These are phyloP conservation scores for Scolecobasidium constrictum DNA, from an alignment of 2,329 filamentous ascomycete species.

Conservation along the genomic window DNA sequence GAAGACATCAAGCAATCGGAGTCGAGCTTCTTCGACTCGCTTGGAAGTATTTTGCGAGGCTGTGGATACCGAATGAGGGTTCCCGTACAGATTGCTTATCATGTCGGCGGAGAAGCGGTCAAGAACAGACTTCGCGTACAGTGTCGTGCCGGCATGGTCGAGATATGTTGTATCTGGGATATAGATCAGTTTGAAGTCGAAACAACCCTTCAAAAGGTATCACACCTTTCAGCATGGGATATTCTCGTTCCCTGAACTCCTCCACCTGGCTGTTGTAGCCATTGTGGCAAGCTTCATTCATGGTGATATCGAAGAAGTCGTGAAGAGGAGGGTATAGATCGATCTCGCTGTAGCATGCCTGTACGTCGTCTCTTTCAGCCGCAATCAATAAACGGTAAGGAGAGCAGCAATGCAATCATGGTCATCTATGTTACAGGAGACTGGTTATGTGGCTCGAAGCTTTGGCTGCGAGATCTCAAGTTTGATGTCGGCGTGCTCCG, in stretches of 20 bases:
- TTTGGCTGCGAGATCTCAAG: too few relatives aligned
- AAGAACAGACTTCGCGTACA: conserved; percentile 70
- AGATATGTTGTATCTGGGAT: conserved; percentile 62
- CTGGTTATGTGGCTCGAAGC: too few relatives aligned
- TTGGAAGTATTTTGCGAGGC: conserved; percentile 69
- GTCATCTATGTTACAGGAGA: too few relatives aligned
- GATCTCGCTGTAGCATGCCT: too few relatives aligned
- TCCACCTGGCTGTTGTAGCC: conserved; percentile 8
- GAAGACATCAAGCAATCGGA: conserved; percentile 64
- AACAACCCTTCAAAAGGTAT: not conserved
- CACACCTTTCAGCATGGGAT: conserved; percentile 10
- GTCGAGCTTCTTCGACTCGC: conserved; percentile 64
- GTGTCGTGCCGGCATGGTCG: conserved; percentile 90
- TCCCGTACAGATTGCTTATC: conserved; percentile 70
- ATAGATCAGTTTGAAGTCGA: not conserved
- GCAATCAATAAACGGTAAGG: not conserved
- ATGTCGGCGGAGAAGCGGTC: conserved; percentile 71
- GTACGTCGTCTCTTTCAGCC: too few relatives aligned
- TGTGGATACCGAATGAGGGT: conserved; percentile 78
- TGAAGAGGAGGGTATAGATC: not conserved
- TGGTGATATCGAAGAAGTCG: not conserved
- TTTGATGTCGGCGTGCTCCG: too few relatives aligned
- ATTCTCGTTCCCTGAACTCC: conserved; percentile 9
- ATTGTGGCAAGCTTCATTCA: not conserved
- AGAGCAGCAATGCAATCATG: not conserved